These are phyloP conservation scores for Centaurea solstitialis DNA, from an alignment of 129 eudicot species.

Conservation along the genomic window DNA sequence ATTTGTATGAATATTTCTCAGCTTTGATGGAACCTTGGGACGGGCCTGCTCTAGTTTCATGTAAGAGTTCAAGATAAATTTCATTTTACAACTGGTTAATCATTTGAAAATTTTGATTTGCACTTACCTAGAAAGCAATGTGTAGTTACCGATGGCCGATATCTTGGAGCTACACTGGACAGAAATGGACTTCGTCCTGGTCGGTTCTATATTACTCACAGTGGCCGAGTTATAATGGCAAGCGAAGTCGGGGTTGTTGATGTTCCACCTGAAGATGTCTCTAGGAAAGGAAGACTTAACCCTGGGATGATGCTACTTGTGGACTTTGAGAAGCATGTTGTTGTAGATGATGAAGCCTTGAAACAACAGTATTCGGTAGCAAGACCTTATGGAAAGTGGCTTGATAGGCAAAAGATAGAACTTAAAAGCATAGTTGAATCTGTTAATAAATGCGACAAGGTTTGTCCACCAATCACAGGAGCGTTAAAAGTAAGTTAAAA, in stretches of 20 bases:
- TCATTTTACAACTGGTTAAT: neutral
- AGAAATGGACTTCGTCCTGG: constrained; percentile 97
- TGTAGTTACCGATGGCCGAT: constrained; percentile 99
- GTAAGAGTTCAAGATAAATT: constrained; percentile 37
- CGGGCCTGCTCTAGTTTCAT: constrained; percentile 98
- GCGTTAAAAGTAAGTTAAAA: constrained; percentile 64
- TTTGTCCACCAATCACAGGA: constrained; percentile 74
- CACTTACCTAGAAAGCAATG: constrained; percentile 25
- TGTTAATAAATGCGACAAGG: constrained; percentile 53
- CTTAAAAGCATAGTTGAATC: constrained; percentile 83
- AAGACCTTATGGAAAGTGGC: constrained; percentile 91
- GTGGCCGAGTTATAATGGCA: constrained; percentile 97
- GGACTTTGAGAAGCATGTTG: constrained; percentile 92
- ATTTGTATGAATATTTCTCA: constrained; percentile 84
- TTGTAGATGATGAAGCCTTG: constrained; percentile 96
- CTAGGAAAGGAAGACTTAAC: constrained; percentile 92
- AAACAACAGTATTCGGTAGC: constrained; percentile 83
- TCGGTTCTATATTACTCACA: constrained; percentile 88
- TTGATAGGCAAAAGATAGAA: constrained; percentile 77
- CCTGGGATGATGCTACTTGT: constrained; percentile 99
- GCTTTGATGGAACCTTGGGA: constrained; percentile 99
- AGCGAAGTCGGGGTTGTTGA: constrained; percentile 99
- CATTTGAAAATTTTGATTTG: neutral
- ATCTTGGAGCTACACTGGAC: constrained; percentile 98
- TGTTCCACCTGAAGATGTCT: constrained; percentile 93